Percentiles rank a stretch among this genome's conserved stretches.
Evolutionary conservation across 352 stramenopile species (phyloP).

Genomic region (Phytophthora fragariaefolia): DNA sequence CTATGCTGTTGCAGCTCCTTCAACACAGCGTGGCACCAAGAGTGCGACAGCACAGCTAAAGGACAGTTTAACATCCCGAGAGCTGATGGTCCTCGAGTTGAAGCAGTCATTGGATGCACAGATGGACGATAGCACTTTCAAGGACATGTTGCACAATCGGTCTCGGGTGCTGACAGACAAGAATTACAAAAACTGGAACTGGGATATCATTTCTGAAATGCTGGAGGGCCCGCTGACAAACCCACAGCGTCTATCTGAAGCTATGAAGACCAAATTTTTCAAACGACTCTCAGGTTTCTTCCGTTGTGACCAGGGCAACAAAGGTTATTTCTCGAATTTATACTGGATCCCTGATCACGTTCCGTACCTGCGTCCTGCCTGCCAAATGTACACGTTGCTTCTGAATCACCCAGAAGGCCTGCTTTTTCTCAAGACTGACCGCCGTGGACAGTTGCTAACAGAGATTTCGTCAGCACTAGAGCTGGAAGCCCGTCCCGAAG

Average conservation of each 20-base stretch:
- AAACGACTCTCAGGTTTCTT: slow-evolving; percentile 92
- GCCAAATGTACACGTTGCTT: slow-evolving; percentile 90
- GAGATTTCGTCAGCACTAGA: slow-evolving; percentile 88
- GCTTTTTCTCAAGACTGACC: slow-evolving; percentile 89
- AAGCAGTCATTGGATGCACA: slow-evolving; percentile 90
- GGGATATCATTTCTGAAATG: slow-evolving; percentile 91
- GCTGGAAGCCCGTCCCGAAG: slow-evolving; percentile 83
- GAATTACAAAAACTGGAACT: slow-evolving; percentile 93
- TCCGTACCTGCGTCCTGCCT: slow-evolving; percentile 87
- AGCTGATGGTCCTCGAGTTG: slow-evolving; percentile 87
- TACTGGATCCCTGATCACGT: slow-evolving; percentile 92
- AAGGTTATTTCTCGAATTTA: slow-evolving; percentile 90
- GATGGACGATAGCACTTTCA: slow-evolving; percentile 90
- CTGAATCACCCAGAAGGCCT: slow-evolving; percentile 88
- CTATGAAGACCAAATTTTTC: slow-evolving; percentile 94
- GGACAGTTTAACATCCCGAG: slow-evolving; percentile 80
- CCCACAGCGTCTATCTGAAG: slow-evolving; percentile 84
- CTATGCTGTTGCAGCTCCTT: slow-evolving; percentile 41
- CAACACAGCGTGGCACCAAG: slow-evolving; percentile 48
- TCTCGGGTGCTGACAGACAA: slow-evolving; percentile 88
- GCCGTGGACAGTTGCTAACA: slow-evolving; percentile 81
- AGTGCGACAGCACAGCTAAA: slow-evolving; percentile 50
- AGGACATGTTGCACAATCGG: slow-evolving; percentile 89
- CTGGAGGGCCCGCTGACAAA: slow-evolving; percentile 88
- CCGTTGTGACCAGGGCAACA: slow-evolving; percentile 89